A percentile compares a stretch with the other conserved stretches of the same genome.
Evolutionary conservation across 2,329 filamentous ascomycete genomes (phyloP).

Genomic region (Cordyceps militaris): DNA sequence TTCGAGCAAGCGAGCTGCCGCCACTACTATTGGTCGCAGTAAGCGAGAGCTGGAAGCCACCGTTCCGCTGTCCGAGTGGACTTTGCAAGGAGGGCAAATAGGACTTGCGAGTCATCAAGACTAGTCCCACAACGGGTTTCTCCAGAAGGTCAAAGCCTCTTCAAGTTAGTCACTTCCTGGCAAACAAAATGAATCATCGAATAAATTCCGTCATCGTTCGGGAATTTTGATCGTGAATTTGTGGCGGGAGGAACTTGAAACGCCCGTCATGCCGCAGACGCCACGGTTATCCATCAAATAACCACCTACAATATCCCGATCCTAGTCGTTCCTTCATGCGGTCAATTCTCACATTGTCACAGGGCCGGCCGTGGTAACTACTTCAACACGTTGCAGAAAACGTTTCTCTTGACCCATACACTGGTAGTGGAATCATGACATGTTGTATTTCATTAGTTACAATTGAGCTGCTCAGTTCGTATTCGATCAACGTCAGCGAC

Average conservation of each 20-base stretch:
- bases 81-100: background rate
- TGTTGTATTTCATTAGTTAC: no score
- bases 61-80: constrained; percentile 4
- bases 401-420: no score
- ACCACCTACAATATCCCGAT: background rate
- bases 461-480: no score
- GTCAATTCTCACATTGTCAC: background rate
- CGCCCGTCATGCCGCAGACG: background rate
- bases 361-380: no score
- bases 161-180: background rate
- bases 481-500: no score
- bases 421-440: no score
- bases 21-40: constrained; percentile 10
- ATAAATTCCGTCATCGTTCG: background rate
- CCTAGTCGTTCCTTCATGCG: background rate
- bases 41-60: constrained; percentile 13
- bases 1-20: constrained; percentile 11
- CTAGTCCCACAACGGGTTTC: background rate
- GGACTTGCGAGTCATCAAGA: background rate
- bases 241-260: background rate
- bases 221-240: background rate
- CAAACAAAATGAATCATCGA: background rate
- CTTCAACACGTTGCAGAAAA: no score
- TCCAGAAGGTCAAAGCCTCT: background rate
- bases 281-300: background rate